A percentile compares a stretch with the other conserved stretches of the same genome.
These are phyloP conservation scores for Puccinia hordei DNA, from an alignment of 1,284 basidiomycete species.

Conservation along the genomic window DNA sequence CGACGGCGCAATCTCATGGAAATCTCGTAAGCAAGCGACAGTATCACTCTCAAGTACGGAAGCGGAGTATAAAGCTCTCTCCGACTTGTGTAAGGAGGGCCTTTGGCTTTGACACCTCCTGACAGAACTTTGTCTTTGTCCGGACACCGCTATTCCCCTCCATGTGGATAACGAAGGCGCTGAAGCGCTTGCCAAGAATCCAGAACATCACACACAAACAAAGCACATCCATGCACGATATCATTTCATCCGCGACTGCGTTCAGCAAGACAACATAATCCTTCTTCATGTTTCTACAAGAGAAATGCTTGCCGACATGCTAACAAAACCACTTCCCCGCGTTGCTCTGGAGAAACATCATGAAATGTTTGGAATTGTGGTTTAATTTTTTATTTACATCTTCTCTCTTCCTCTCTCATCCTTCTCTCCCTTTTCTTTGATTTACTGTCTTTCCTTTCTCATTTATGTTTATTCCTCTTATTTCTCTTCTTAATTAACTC, in stretches of 20 bases:
- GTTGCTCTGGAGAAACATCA: background rate
- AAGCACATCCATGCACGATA: constrained; percentile 13
- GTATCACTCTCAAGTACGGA: constrained; percentile 9
- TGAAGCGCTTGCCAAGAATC: too few species aligned
- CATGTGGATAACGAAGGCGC: too few species aligned
- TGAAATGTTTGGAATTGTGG: background rate
- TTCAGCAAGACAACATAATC: background rate
- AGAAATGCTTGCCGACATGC: background rate
- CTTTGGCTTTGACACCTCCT: too few species aligned
- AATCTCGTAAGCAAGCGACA: constrained; percentile 7
- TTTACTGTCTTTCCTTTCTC: too few species aligned
- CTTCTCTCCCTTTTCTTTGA: too few species aligned
- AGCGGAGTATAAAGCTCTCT: background rate
- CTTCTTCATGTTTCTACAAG: background rate
- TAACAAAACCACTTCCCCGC: background rate
- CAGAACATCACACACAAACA: background rate
- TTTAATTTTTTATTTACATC: too few species aligned
- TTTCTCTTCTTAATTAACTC: too few species aligned
- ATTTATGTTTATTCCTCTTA: too few species aligned
- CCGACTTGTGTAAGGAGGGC: background rate
- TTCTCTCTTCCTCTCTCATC: too few species aligned
- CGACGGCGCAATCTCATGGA: constrained; percentile 1
- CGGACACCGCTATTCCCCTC: too few species aligned
- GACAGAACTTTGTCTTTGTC: too few species aligned
- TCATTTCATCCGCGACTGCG: constrained; percentile 12